Percentiles rank a stretch among this genome's conserved stretches.
Conservation (phyloP, 257 asterid species). For the Fraxinus pennsylvanica region DNA sequence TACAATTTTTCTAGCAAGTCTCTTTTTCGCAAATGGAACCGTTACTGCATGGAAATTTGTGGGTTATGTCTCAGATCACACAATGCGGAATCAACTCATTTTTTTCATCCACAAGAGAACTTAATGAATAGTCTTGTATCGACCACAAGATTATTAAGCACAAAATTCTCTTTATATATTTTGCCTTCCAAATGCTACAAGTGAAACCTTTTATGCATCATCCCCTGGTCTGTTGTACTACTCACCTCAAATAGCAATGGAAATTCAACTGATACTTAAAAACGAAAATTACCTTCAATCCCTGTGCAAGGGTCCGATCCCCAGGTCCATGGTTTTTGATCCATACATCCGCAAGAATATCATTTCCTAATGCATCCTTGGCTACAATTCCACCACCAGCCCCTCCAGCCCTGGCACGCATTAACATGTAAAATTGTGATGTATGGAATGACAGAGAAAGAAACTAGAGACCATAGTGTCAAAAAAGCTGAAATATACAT, state of each 20-base stretch:
- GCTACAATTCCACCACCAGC: constrained; percentile 60
- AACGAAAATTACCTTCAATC: constrained; percentile 61
- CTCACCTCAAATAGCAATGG: background rate
- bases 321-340: constrained; percentile 78
- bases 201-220: background rate
- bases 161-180: too few relatives aligned
- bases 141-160: background rate
- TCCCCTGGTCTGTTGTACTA: background rate
- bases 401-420: constrained; percentile 47
- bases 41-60: too few relatives aligned
- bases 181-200: background rate
- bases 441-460: too few relatives aligned
- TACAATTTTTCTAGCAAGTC: too few relatives aligned
- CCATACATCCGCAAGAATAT: constrained; percentile 68
- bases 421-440: too few relatives aligned
- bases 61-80: too few relatives aligned
- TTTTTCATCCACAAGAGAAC: background rate
- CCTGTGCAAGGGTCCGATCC: constrained; percentile 85
- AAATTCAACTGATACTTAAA: background rate
- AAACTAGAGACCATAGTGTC: too few relatives aligned
- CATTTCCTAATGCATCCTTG: constrained; percentile 91
- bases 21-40: too few relatives aligned
- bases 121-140: background rate
- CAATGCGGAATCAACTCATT: too few relatives aligned
- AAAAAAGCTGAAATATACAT: too few relatives aligned